These are phyloP conservation scores for Ciborinia camelliae DNA, from an alignment of 2,329 filamentous ascomycete genomes.

Conservation along the genomic window DNA sequence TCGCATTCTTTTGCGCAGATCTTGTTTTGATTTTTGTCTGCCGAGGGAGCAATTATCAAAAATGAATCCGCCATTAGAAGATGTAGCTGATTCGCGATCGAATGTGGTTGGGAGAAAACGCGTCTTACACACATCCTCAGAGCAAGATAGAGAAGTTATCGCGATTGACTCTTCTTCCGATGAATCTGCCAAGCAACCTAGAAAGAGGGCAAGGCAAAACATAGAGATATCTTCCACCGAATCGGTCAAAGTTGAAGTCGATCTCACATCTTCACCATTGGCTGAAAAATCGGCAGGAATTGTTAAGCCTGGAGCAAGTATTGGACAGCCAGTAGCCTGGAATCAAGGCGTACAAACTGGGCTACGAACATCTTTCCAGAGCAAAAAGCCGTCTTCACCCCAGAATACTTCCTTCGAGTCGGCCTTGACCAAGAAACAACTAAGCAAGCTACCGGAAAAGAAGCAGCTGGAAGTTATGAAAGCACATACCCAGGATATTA, in stretches of 20 bases:
- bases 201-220: slow-evolving; percentile 10
- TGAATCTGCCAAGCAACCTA: slow-evolving; percentile 6
- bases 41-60: background rate
- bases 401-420: background rate
- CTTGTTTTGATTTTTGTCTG: background rate
- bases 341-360: slow-evolving; percentile 43
- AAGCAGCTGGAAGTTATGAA: background rate
- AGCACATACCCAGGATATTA: background rate
- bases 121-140: slow-evolving; percentile 11
- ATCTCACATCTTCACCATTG: slow-evolving; percentile 7
- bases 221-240: background rate
- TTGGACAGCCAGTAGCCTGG: slow-evolving; percentile 34
- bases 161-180: slow-evolving; percentile 18
- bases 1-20: background rate
- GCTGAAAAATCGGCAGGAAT: background rate
- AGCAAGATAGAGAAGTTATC: slow-evolving; percentile 1
- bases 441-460: background rate
- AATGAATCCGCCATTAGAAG: slow-evolving; percentile 12
- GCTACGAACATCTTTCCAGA: slow-evolving; percentile 43
- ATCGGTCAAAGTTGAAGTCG: background rate
- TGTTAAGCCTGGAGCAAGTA: background rate
- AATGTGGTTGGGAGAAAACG: slow-evolving; percentile 15
- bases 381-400: slow-evolving; percentile 12
- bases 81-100: slow-evolving; percentile 16
- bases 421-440: background rate